These are phyloP conservation scores for Porogramme epimiltina DNA, from an alignment of 1,284 basidiomycete species.

Conservation along the genomic window DNA sequence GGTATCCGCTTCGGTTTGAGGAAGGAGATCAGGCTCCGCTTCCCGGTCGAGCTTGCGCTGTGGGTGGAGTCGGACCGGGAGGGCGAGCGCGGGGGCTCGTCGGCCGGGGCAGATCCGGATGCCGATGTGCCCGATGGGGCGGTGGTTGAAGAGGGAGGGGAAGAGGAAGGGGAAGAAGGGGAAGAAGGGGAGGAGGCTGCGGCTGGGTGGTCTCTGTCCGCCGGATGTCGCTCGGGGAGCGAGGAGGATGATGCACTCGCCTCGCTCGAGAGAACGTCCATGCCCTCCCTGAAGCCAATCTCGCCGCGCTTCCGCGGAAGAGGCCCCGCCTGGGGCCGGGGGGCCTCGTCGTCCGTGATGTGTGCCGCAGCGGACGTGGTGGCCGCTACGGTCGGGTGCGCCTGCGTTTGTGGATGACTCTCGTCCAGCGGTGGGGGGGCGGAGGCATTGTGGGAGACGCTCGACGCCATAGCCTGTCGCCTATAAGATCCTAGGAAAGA, in stretches of 20 bases:
- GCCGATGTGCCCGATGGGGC: no score
- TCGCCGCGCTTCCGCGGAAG: constrained; percentile 67
- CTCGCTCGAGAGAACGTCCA: constrained; percentile 29
- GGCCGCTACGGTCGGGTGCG: constrained; percentile 20
- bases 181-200: background rate
- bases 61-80: constrained; percentile 22
- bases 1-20: constrained; percentile 42
- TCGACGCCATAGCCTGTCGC: constrained; percentile 19
- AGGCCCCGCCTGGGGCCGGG: constrained; percentile 55
- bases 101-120: constrained; percentile 13
- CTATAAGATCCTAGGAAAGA: constrained; percentile 17
- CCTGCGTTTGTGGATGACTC: constrained; percentile 8
- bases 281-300: constrained; percentile 57
- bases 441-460: constrained; percentile 21
- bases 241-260: constrained; percentile 15
- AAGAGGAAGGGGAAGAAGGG: no score
- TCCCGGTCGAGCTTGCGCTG: constrained; percentile 30
- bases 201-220: constrained; percentile 45
- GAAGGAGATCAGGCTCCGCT: constrained; percentile 40
- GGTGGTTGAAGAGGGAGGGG: no score
- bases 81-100: constrained; percentile 13
- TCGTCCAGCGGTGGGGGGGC: constrained; percentile 25
- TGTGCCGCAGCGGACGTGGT: constrained; percentile 23
- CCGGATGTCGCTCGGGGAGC: constrained; percentile 54
- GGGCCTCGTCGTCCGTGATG: constrained; percentile 16